A percentile compares a stretch with the other conserved stretches of the same genome.
These are phyloP conservation scores for Otatea glauca DNA, from an alignment of 176 grass and related monocot species.

Conservation along the genomic window DNA sequence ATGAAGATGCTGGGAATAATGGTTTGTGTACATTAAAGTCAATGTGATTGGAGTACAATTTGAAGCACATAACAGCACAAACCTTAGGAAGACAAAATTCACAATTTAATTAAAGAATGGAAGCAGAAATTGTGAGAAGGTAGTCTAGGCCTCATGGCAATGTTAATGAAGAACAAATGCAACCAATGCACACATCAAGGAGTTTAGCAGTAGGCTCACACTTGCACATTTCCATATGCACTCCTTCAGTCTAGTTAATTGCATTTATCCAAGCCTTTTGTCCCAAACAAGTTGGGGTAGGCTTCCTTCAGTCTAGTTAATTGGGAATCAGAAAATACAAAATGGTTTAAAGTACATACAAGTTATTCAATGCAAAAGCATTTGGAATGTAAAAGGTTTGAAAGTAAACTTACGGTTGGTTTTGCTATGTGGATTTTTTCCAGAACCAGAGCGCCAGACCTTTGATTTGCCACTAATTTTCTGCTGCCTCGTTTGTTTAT, in stretches of 20 bases:
- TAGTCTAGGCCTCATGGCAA: background rate
- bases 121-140: background rate
- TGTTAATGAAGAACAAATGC: conserved; percentile 2
- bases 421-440: conserved; percentile 44
- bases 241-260: background rate
- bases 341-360: background rate
- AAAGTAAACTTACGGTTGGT: conserved; percentile 46
- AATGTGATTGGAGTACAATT: background rate
- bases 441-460: background rate
- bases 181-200: background rate
- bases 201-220: background rate
- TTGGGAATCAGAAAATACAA: background rate
- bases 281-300: no score
- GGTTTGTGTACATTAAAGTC: background rate
- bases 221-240: background rate
- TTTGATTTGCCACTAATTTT: conserved; percentile 42
- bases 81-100: background rate
- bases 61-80: background rate
- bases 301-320: background rate
- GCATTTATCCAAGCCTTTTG: no score
- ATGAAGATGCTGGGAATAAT: background rate
- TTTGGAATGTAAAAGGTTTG: background rate
- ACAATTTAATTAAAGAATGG: background rate
- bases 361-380: background rate
- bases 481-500: conserved; percentile 48